phyloP scores from a whole-genome alignment of 1,284 basidiomycete genomes.

The Anthracocystis panici-leucophaei region DNA sequence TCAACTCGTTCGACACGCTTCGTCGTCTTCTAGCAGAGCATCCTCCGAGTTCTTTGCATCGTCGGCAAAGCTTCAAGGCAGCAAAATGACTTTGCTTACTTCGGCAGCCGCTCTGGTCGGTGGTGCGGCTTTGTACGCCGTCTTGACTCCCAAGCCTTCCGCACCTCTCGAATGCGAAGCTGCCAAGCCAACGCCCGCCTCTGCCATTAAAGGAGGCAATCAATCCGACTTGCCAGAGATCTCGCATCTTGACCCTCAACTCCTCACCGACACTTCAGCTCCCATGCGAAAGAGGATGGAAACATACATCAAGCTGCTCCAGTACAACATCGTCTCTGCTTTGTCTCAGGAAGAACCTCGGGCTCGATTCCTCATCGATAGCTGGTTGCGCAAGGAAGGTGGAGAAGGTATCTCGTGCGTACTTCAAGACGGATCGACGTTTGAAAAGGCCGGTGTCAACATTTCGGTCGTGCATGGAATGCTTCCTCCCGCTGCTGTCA shows the following conservation, averaged over 20 bases:
- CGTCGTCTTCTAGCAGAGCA: constrained; percentile 13
- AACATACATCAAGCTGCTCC: constrained; percentile 82
- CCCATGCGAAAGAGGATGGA: constrained; percentile 79
- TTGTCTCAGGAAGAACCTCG: constrained; percentile 81
- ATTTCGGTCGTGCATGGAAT: constrained; percentile 90
- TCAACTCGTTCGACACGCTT: constrained; percentile 19
- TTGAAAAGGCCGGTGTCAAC: constrained; percentile 98
- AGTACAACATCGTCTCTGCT: constrained; percentile 82
- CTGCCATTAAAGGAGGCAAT: constrained; percentile 48
- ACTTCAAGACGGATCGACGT: constrained; percentile 79
- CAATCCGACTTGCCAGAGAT: constrained; percentile 61
- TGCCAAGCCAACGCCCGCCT: constrained; percentile 39
- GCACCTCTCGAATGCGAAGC: constrained; percentile 34
- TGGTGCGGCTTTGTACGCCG: constrained; percentile 21
- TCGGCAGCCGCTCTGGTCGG: constrained; percentile 26
- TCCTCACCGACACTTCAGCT: constrained; percentile 51
- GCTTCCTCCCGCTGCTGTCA: constrained; percentile 87
- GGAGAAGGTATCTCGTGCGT: constrained; percentile 90
- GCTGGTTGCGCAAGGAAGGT: constrained; percentile 85
- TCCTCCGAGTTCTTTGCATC: constrained; percentile 15
- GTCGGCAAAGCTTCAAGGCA: constrained; percentile 6
- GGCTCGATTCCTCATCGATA: constrained; percentile 82
- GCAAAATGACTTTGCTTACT: constrained; percentile 12
- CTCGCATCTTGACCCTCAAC: constrained; percentile 52
- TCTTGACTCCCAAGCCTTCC: constrained; percentile 4